Evolutionary conservation across 495 filamentous ascomycete species (phyloP), one percentile per base, ranked within the genome.

Genomic region (Penicillium waksmanii): DNA sequence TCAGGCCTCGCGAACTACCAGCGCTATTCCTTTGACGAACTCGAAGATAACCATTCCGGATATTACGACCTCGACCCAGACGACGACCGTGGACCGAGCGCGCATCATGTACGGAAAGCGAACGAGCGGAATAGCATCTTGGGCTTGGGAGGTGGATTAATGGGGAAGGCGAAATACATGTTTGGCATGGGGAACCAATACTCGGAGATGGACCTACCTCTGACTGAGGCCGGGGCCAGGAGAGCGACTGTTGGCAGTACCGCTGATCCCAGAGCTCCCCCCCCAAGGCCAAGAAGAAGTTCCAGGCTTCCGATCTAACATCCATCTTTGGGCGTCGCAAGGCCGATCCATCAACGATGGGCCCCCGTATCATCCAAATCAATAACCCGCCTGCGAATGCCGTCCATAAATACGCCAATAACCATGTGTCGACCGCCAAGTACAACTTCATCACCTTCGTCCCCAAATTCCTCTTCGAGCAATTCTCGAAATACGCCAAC

Each of bases 401-500:
- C 27, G 80, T 77, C 53, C 92, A 93, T 79, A 95, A 92, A 69
- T 97, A 93, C 74, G 83, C 93, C 57, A 89, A 94, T 82, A 99
- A 99, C 71, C 91, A 97, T 71, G 89, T 99, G 47, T 97, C 94
- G 7, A 99, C 96, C 3, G 88, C 96, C 64, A 99, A 99, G 72
- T 99, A 99, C 83, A 99, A 98, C 72, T 66, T 93, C 67, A 81
- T 90, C 52, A 97, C 92, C n/a, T 98, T 98, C 73, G 67, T 97
- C 27, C 94, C 95, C 49, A 99, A 99, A 74, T 99, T 99, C 78
- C 80, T 99, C 19, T 96, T 93, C 75, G 96, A 99, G 69, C 96
- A 99, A 74, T 99, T 99, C 79, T 96, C 92, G 51, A 99, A 97
- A 77, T 97, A 96, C 77, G 96, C 95, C 77, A 99, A 99, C 72